Conservation (phyloP, 495 filamentous ascomycete genomes). For the Penicillium dipodomyicola region DNA sequence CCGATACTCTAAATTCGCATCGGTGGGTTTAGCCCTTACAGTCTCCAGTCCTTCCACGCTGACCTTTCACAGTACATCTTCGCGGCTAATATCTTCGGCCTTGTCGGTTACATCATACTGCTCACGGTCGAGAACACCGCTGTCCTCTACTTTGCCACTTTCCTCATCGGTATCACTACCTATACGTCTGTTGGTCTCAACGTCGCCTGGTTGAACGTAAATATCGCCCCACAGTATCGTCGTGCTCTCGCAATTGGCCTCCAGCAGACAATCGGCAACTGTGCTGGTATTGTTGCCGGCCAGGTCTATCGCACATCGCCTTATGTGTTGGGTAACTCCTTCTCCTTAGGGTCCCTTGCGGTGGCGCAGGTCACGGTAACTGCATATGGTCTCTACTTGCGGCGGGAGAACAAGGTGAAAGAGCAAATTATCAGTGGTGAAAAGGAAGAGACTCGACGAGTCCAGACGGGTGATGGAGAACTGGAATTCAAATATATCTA, state of each 20-base stretch:
- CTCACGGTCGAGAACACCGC: constrained; percentile 36
- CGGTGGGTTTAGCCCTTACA: constrained; percentile 17
- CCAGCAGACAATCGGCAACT: constrained; percentile 59
- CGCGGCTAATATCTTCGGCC: constrained; percentile 43
- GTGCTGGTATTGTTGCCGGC: constrained; percentile 52
- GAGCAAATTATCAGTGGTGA: constrained; percentile 40
- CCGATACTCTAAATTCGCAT: constrained; percentile 37
- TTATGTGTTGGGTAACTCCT: constrained; percentile 50
- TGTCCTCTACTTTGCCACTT: constrained; percentile 57
- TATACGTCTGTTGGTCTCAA: constrained; percentile 52
- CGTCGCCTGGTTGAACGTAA: constrained; percentile 57
- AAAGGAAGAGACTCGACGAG: constrained; percentile 41
- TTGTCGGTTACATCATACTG: constrained; percentile 53
- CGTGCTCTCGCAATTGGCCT: constrained; percentile 55
- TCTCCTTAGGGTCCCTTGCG: constrained; percentile 45
- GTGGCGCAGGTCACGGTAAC: constrained; percentile 39
- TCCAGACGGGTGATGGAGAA: constrained; percentile 46
- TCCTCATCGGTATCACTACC: constrained; percentile 50
- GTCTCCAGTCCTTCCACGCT: constrained; percentile 1
- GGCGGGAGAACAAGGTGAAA: constrained; percentile 41
- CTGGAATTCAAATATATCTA: constrained; percentile 52
- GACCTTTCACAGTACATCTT: constrained; percentile 35
- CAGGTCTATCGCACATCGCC: constrained; percentile 53
- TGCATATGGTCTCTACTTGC: constrained; percentile 41
- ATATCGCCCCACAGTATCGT: constrained; percentile 56